Percentiles rank a stretch among this genome's conserved stretches.
Evolutionary conservation across 2,329 filamentous ascomycete genomes (phyloP).

Genomic region (Claviceps digitariae): DNA sequence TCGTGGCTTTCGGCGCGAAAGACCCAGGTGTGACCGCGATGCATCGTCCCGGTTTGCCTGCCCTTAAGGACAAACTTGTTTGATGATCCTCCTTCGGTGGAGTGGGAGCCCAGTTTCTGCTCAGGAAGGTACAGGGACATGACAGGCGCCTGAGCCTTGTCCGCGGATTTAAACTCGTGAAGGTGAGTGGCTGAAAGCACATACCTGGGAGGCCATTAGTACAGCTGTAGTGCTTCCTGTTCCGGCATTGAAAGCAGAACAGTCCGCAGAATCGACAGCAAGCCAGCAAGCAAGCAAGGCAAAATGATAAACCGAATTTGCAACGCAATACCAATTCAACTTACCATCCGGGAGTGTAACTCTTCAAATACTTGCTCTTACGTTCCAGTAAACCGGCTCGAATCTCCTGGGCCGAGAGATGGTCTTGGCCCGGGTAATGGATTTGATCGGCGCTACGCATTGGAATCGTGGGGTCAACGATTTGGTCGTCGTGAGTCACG

Average conservation of each 20-base stretch:
- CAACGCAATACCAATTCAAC: constrained; percentile 15
- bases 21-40: constrained; percentile 64
- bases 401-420: constrained; percentile 70
- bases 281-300: not conserved
- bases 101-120: constrained; percentile 90
- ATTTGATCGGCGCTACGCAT: constrained; percentile 70
- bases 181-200: constrained; percentile 92
- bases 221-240: not conserved
- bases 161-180: constrained; percentile 97
- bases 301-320: not conserved
- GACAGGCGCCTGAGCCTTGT: constrained; percentile 78
- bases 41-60: constrained; percentile 82
- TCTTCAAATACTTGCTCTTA: constrained; percentile 98
- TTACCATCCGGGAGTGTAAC: constrained; percentile 89
- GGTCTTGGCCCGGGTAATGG: constrained; percentile 79
- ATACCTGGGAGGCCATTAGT: constrained; percentile 47
- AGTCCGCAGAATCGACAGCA: not conserved
- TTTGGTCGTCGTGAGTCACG: constrained; percentile 66
- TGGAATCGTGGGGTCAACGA: constrained; percentile 73
- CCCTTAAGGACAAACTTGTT: constrained; percentile 98
- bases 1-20: constrained; percentile 65
- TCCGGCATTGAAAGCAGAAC: constrained; percentile 5
- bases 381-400: constrained; percentile 84
- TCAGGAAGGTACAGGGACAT: constrained; percentile 95
- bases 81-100: constrained; percentile 65